Evolutionary conservation across 768 basidiomycete genomes (phyloP).

Genomic region (Phlebiopsis gigantea): DNA sequence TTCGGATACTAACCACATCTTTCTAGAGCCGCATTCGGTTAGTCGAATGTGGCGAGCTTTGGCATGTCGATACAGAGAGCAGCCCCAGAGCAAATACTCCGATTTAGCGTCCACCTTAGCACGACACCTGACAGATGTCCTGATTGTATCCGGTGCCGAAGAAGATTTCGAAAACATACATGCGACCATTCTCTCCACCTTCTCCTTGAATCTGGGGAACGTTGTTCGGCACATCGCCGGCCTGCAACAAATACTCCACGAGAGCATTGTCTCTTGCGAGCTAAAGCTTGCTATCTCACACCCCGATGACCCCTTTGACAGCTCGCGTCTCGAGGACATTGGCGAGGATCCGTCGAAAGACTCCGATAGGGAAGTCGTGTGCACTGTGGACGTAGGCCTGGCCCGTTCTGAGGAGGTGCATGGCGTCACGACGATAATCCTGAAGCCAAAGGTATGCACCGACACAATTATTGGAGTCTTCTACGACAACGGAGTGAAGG

Average conservation of each 20-base stretch:
- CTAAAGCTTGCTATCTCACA: neutral
- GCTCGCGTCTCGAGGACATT: neutral
- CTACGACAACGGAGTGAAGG: neutral
- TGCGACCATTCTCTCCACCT: neutral
- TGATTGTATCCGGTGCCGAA: neutral
- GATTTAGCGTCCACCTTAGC: neutral
- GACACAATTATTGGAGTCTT: neutral
- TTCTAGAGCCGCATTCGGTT: neutral
- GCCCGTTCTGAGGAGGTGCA: neutral
- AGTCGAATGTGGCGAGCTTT: neutral
- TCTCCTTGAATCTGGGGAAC: neutral
- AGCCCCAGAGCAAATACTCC: neutral
- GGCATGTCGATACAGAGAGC: neutral
- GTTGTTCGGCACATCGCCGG: neutral
- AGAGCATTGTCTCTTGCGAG: neutral
- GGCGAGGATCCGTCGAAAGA: neutral
- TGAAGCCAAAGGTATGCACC: neutral
- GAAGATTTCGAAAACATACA: neutral
- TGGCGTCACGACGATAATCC: neutral
- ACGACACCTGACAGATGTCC: neutral
- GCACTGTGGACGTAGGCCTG: neutral
- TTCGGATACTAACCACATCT: neutral
- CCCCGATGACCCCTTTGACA: neutral
- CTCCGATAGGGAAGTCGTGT: neutral
- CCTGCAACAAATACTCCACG: neutral